These are phyloP conservation scores for Dipteronia dyeriana DNA, from an alignment of 345 rosid species.

Conservation along the genomic window DNA sequence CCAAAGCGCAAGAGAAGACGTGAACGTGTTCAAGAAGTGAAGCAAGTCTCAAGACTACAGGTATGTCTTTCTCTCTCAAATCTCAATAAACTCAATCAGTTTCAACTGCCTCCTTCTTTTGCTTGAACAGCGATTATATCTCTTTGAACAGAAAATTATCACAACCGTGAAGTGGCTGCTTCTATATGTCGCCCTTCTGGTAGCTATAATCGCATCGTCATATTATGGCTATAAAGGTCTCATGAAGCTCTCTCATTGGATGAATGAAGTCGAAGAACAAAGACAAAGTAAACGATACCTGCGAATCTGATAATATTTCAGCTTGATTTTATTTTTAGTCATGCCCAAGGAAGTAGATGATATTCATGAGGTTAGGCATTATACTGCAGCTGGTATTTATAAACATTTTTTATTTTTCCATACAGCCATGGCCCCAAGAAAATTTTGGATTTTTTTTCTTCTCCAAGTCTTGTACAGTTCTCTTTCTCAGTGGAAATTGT, in stretches of 20 bases:
- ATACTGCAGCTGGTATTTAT: background rate
- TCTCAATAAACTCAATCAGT: background rate
- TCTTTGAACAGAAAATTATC: slow-evolving; percentile 53
- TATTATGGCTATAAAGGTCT: slow-evolving; percentile 85
- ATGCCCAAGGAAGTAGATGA: too few relatives aligned
- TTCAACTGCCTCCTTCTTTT: background rate
- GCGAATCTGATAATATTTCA: slow-evolving; percentile 26
- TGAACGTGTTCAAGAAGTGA: slow-evolving; percentile 51
- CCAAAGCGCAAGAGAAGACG: slow-evolving; percentile 71
- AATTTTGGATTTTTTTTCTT: background rate
- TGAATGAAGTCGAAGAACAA: slow-evolving; percentile 77
- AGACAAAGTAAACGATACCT: slow-evolving; percentile 43
- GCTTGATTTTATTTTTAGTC: background rate
- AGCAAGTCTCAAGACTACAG: slow-evolving; percentile 55
- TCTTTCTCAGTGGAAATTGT: too few relatives aligned
- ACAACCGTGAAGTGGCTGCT: slow-evolving; percentile 46
- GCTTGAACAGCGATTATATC: background rate
- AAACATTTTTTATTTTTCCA: background rate
- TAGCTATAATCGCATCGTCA: slow-evolving; percentile 35
- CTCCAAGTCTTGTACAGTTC: background rate
- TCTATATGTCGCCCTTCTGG: slow-evolving; percentile 35
- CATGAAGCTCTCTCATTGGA: slow-evolving; percentile 76
- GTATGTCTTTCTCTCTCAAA: slow-evolving; percentile 10
- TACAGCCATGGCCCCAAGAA: background rate
- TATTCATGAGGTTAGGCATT: slow-evolving; percentile 7